Evolutionary conservation across 106 monocot genomes (phyloP).

Genomic region (Dendrobium officinale): DNA sequence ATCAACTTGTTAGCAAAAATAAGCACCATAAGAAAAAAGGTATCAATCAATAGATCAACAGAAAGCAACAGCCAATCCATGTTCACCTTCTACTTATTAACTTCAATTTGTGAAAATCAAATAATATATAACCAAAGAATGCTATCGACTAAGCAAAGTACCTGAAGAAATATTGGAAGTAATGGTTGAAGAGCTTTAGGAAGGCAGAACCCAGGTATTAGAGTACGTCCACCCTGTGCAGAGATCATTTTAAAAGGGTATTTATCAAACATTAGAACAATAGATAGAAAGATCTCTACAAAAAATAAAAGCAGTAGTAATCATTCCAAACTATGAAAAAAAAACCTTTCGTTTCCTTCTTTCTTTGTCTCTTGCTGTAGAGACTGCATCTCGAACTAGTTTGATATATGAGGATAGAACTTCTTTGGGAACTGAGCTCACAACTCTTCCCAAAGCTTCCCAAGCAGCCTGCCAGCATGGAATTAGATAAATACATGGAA

Average conservation of each 20-base stretch:
- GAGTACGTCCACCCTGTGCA: constrained; percentile 72
- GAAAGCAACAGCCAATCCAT: neutral
- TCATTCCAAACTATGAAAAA: neutral
- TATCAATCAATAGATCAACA: neutral
- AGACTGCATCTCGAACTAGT: constrained; percentile 94
- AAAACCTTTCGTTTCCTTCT: constrained; percentile 86
- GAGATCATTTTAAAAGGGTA: neutral
- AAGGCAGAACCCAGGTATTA: constrained; percentile 91
- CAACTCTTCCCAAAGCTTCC: constrained; percentile 87
- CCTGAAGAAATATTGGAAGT: constrained; percentile 97
- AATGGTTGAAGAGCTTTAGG: constrained; percentile 97
- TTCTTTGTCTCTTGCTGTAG: constrained; percentile 94
- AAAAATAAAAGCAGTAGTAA: neutral
- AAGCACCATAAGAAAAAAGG: neutral
- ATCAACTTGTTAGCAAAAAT: neutral
- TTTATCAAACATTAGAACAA: neutral
- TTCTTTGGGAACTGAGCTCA: constrained; percentile 87
- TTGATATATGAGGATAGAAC: constrained; percentile 73
- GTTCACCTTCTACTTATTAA: neutral
- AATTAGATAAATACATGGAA: constrained; percentile 6
- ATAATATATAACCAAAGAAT: neutral
- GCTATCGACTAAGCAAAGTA: constrained; percentile 11
- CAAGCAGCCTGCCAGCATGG: constrained; percentile 53
- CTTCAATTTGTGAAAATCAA: neutral
- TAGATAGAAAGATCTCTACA: neutral